Evolutionary conservation across 2,329 filamentous ascomycete genomes (phyloP).

Genomic region (Fusarium piperis): DNA sequence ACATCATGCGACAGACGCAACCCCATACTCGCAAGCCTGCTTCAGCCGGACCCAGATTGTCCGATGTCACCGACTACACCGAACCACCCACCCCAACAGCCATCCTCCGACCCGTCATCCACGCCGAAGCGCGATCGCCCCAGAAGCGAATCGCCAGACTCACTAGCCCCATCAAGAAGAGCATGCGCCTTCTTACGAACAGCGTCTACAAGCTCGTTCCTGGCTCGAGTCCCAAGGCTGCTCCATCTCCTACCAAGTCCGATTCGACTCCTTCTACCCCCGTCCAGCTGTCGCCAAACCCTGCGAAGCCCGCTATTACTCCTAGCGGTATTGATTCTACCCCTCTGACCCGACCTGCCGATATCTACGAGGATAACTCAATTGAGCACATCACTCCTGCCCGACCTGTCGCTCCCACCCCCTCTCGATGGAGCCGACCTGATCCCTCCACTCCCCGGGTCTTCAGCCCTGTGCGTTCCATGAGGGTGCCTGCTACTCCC

Average conservation of each 20-base stretch:
- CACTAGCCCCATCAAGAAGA: slow-evolving; percentile 40
- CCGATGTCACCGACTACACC: slow-evolving; percentile 42
- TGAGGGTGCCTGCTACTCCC: slow-evolving; percentile 1
- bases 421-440: slow-evolving; percentile 38
- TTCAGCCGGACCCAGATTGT: slow-evolving; percentile 36
- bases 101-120: slow-evolving; percentile 32
- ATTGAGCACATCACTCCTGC: slow-evolving; percentile 11
- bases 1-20: slow-evolving; percentile 29
- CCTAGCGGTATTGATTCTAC: slow-evolving; percentile 23
- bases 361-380: background rate
- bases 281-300: slow-evolving; percentile 26
- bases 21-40: slow-evolving; percentile 37
- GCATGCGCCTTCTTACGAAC: slow-evolving; percentile 41
- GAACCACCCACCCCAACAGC: slow-evolving; percentile 43
- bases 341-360: slow-evolving; percentile 13
- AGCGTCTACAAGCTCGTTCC: slow-evolving; percentile 45
- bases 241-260: slow-evolving; percentile 47
- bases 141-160: slow-evolving; percentile 44
- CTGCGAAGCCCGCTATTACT: slow-evolving; percentile 13
- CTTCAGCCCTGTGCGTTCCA: slow-evolving; percentile 22
- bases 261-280: slow-evolving; percentile 41
- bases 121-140: slow-evolving; percentile 44
- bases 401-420: slow-evolving; percentile 45
- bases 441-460: slow-evolving; percentile 38
- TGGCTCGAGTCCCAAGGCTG: slow-evolving; percentile 29